Evolutionary conservation across 83 land plant genomes (phyloP), one percentile per base, ranked within the genome.

Genomic region (Isoetes engelmannii): DNA sequence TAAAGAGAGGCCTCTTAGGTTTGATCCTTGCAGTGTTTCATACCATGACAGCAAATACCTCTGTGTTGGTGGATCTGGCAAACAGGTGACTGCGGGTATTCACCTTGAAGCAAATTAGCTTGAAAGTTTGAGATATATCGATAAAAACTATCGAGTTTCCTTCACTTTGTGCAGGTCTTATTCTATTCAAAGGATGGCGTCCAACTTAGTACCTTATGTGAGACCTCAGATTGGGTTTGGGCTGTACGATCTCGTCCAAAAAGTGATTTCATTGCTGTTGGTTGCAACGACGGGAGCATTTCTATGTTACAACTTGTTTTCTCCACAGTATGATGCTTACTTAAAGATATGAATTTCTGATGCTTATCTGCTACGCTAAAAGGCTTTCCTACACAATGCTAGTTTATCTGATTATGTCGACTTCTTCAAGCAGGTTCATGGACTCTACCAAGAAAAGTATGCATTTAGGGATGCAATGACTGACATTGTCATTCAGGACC

Each of bases 401-500:
- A 28, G 37, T 28, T 28, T 28, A 28, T 28, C 37, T 28, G 37
- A 17, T 51, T 12, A 51, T 51, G 13, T 12, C 17, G 55, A 3
- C 13, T 12, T 51, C 13, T 51, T 51, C 3, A 51, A 68, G 20
- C 69, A 79, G 81, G 74, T 79, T 45, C 78, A 79, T 74, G 78
- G 81, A 53, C 45, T 79, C 21, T 76, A 79, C 58, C 74, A 55
- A 43, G 81, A 79, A 61, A 79, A 65, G 18, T 79, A 79, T 65
- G 81, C 81, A 50, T 79, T 74, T 49, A 55, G 81, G 53, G 81
- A 79, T 42, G 71, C 79, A 13, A 61, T 79, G 74, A 79, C 81
- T 9, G 74, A 74, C 61, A 65, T 72, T 15, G 81, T 79, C 44
- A 67, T 79, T 43, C 81, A 79, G 37, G 65, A 79, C 64, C 55